These are phyloP conservation scores for Paramecium tetraurelia DNA, from an alignment of 73 alveolate species.

Conservation along the genomic window DNA sequence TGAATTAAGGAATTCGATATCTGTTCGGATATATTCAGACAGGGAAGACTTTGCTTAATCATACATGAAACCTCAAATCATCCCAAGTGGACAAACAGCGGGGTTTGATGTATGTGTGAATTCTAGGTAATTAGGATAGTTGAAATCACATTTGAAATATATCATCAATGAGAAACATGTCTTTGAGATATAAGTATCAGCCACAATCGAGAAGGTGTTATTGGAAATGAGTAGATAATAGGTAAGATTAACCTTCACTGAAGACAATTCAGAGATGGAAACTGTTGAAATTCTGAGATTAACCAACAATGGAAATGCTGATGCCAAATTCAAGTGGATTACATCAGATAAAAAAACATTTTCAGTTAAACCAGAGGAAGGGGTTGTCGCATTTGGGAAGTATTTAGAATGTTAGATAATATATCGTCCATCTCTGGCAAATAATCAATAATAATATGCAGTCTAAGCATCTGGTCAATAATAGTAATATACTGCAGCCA, in stretches of 20 bases:
- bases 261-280: slow-evolving; percentile 93
- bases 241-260: slow-evolving; percentile 83
- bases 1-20: slow-evolving; percentile 87
- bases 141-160: slow-evolving; percentile 86
- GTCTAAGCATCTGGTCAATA: neutral
- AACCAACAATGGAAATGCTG: slow-evolving; percentile 94
- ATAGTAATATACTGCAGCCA: neutral
- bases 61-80: slow-evolving; percentile 86
- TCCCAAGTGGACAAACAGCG: slow-evolving; percentile 96
- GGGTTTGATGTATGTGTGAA: slow-evolving; percentile 90
- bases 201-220: slow-evolving; percentile 86
- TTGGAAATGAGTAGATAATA: slow-evolving; percentile 74
- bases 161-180: slow-evolving; percentile 89
- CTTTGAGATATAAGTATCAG: slow-evolving; percentile 87
- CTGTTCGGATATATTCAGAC: slow-evolving; percentile 84
- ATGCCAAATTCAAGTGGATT: slow-evolving; percentile 91
- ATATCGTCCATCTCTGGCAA: slow-evolving; percentile 42
- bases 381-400: slow-evolving; percentile 18
- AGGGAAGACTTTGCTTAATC: slow-evolving; percentile 81
- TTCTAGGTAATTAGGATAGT: slow-evolving; percentile 71
- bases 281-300: slow-evolving; percentile 83
- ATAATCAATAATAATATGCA: neutral
- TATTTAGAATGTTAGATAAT: slow-evolving; percentile 6
- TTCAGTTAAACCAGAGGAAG: slow-evolving; percentile 53
- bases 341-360: slow-evolving; percentile 63